Percentiles rank a stretch among this genome's conserved stretches.
phyloP scores from a whole-genome alignment of 768 basidiomycete species.

The Chiua virens region DNA sequence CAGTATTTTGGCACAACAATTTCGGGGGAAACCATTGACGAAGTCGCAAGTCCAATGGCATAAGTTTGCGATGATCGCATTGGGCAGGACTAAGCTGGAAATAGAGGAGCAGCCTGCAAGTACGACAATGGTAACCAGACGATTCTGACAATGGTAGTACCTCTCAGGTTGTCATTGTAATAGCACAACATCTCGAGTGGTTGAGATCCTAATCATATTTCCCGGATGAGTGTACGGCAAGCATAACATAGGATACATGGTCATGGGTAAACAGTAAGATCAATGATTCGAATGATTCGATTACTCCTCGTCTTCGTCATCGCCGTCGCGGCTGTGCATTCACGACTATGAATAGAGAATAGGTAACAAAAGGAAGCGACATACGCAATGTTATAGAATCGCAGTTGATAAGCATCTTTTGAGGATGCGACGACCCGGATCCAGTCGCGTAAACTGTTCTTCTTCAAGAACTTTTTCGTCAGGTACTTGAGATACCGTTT shows the following conservation, averaged over 20 bases:
- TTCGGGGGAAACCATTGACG: constrained; percentile 59
- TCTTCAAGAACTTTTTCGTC: constrained; percentile 99
- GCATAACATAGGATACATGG: constrained; percentile 2
- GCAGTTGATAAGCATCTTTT: constrained; percentile 92
- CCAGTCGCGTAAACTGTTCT: constrained; percentile 94
- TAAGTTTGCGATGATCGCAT: constrained; percentile 60
- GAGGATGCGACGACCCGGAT: constrained; percentile 94
- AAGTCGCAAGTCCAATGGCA: constrained; percentile 70
- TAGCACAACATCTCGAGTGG: background rate
- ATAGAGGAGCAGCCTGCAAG: constrained; percentile 17
- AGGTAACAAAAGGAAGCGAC: constrained; percentile 26
- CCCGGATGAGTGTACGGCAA: background rate
- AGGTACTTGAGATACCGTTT: constrained; percentile 98
- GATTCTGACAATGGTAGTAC: background rate
- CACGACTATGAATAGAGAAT: background rate
- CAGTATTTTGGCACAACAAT: constrained; percentile 59
- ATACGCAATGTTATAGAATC: constrained; percentile 92
- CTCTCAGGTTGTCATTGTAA: background rate
- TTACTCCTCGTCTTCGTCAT: constrained; percentile 56
- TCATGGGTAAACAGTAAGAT: constrained; percentile 2
- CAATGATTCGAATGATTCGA: background rate
- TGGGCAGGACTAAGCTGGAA: constrained; percentile 53
- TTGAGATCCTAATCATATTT: constrained; percentile 7
- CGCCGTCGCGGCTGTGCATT: constrained; percentile 42
- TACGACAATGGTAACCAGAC: constrained; percentile 21